Base-by-base conservation (phyloP, 2,329 filamentous ascomycete genomes). In the Monosporascus sp. region DNA sequence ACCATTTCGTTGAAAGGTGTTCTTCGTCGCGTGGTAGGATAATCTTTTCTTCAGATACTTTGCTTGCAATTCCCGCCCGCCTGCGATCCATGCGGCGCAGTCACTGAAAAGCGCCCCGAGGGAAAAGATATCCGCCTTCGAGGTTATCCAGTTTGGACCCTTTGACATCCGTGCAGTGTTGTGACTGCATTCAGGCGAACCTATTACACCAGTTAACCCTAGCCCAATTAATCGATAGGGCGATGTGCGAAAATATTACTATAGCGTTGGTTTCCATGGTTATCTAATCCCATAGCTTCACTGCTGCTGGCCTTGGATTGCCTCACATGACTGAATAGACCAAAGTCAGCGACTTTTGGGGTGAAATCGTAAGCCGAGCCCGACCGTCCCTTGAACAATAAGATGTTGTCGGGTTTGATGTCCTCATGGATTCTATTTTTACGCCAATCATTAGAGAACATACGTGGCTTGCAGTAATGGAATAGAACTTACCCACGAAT, bases 321-420 rank as follows among this genome's bases (percentile, higher is more conserved):
- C 22, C 36, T 52, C 27, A 56, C 48, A 19, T 56, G 50, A 16
- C 52, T 56, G 36, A 55, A 57, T 17, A 56, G 45, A 3, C 57
- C 57, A n/a, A 61, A 61, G 47, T 61, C 59, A 37, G 57, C 59
- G 14, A 61, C 58, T 47, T 59, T 59, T 16, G 59, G 52, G n/a
- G 36, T 17, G 38, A 59, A 59, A 9, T 61, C 59, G 38, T 55
- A 61, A 31, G 31, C 49, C 8, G 57, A 59, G n/a, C 36, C 43
- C 5, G 59, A 56, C 3, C 40, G 5, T 6, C 55, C 54, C 19
- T 53, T 57, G 24, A 52, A 49, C 11, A 61, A 51, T 5, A 61
- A 31, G 22, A 60, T 60, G 20, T 61, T 60, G 26, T 55, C 54
- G 2, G 56, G 58, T 26, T 59, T 60, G 17, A 61, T 59, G 36